Base-by-base conservation (phyloP, 2,329 filamentous ascomycete species). In the Talaromyces sp. region DNA sequence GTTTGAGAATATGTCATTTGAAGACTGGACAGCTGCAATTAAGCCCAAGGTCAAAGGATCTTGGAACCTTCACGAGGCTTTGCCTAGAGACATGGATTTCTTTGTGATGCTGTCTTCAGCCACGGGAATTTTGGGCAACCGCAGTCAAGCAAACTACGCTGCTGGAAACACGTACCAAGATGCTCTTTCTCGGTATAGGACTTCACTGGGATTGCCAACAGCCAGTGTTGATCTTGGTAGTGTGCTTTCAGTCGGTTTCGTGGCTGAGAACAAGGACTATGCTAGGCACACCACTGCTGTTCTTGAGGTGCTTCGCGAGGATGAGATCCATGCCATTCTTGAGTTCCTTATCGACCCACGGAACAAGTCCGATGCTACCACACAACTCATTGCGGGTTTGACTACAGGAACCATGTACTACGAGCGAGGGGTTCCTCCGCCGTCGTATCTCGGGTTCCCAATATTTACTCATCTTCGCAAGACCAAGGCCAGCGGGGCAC, bases 61-160 rank as follows among this genome's bases (percentile, higher is more conserved):
- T 3, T 70, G 69, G 65, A 76, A 76, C 56, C 65, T 78, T 12
- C 70, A 76, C 59, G 51, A 63, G 17, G 24, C 62, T 12, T 60
- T 74, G 26, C 68, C 65, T 7, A 31, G 52, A 2, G 61, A 73
- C 48, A 65, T 80, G 17, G 74, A 77, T 55, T 79, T 79, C 66
- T 79, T 79, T 60, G 63, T 77, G 54, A 70, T 76, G 63, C 66
- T 79, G 1, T 77, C 75, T 0, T 79, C 77, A 0, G 65, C 74
- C 1, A 73, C 75, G 32, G 75, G 75, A 1, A 66, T 82, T 14
- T 67, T 79, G 6, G 80, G 81, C 3, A 79, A 79, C 56, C 64
- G 73, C 6, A 75, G 77, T 3, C 72, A 83, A 58, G 72, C 79
- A 11, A 80, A 79, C 61, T 79, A 79, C 61, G 69, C 72, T 2